A percentile compares a stretch with the other conserved stretches of the same genome.
phyloP scores from a whole-genome alignment of 164 flowering plant genomes.

The Brasenia schreberi region DNA sequence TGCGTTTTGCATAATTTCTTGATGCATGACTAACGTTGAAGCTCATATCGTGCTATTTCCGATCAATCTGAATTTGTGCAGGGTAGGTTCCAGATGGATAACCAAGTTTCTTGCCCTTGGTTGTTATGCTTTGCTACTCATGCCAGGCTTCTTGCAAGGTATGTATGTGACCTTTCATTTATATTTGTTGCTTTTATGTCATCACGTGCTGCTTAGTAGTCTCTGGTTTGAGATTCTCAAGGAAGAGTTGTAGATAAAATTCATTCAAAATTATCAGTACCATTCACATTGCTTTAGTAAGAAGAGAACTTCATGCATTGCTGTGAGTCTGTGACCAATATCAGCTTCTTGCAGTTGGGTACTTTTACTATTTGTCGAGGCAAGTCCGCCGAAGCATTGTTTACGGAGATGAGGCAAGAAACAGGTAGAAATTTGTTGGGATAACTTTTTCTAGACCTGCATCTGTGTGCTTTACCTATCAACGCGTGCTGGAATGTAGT shows the following conservation, averaged over 20 bases:
- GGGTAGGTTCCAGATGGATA: slow-evolving; percentile 95
- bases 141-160: slow-evolving; percentile 98
- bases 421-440: slow-evolving; percentile 30
- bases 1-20: too few species aligned
- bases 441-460: neutral
- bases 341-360: slow-evolving; percentile 51
- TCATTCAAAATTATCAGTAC: neutral
- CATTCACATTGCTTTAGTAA: neutral
- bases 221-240: too few species aligned
- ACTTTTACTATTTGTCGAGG: slow-evolving; percentile 67
- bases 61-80: slow-evolving; percentile 32
- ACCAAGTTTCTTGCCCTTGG: slow-evolving; percentile 59
- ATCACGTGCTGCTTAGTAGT: too few species aligned
- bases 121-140: slow-evolving; percentile 69
- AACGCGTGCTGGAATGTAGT: neutral
- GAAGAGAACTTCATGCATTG: neutral
- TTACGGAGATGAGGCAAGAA: slow-evolving; percentile 86
- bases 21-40: neutral
- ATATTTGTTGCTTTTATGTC: neutral
- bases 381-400: slow-evolving; percentile 64
- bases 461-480: neutral
- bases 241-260: too few species aligned
- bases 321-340: neutral
- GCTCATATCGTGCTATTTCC: slow-evolving; percentile 1
- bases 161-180: neutral